These are phyloP conservation scores for Vigna trinervia DNA, from an alignment of 306 rosid species.

Conservation along the genomic window DNA sequence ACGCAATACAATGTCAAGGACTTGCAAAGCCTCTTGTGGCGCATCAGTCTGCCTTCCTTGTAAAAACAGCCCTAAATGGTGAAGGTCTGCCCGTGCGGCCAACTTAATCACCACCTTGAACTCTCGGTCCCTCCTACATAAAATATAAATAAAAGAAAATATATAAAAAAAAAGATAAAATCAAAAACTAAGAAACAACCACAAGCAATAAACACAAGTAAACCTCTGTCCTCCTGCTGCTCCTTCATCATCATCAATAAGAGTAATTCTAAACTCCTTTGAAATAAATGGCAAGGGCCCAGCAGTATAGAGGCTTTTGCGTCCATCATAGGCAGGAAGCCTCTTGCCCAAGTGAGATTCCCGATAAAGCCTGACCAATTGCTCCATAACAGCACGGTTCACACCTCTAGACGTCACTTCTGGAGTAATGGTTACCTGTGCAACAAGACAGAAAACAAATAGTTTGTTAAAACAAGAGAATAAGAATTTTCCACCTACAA, in stretches of 20 bases:
- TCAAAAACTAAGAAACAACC: neutral
- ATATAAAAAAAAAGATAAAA: neutral
- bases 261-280: constrained; percentile 77
- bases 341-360: constrained; percentile 84
- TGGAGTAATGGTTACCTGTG: constrained; percentile 87
- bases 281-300: constrained; percentile 86
- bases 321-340: constrained; percentile 96
- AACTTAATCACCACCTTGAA: constrained; percentile 87
- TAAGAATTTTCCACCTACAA: neutral
- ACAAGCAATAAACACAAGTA: neutral
- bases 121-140: constrained; percentile 77
- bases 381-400: constrained; percentile 90
- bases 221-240: constrained; percentile 78
- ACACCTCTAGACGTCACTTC: constrained; percentile 87
- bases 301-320: constrained; percentile 95
- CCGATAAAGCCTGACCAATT: constrained; percentile 69
- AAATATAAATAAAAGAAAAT: constrained; percentile 18
- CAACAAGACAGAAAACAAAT: constrained; percentile 24
- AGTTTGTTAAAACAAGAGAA: neutral
- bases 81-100: constrained; percentile 95
- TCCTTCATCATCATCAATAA: constrained; percentile 88
- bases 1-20: constrained; percentile 91
- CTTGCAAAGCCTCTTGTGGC: constrained; percentile 98
- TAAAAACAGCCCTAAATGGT: constrained; percentile 90
- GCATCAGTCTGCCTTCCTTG: constrained; percentile 95